Evolutionary conservation across 305 asterid genomes (phyloP).

Genomic region (Fraxinus ornus): DNA sequence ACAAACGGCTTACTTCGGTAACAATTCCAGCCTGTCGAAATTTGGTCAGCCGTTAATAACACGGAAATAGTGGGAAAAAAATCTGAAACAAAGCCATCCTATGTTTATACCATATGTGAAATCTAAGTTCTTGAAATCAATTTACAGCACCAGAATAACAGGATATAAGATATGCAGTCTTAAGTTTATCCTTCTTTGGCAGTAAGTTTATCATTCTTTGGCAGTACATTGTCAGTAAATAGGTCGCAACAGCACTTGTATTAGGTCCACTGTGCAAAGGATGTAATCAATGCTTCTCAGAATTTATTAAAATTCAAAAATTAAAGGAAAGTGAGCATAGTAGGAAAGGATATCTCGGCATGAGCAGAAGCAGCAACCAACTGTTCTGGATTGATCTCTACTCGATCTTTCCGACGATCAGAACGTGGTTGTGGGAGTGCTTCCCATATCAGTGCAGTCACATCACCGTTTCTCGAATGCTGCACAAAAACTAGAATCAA

Average conservation of each 20-base stretch:
- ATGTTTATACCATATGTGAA: neutral
- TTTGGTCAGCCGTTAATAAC: neutral
- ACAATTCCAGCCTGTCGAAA: neutral
- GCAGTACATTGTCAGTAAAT: neutral
- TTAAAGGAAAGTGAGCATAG: slow-evolving; percentile 16
- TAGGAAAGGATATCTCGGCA: slow-evolving; percentile 92
- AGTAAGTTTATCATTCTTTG: neutral
- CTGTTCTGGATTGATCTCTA: slow-evolving; percentile 98
- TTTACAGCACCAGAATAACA: neutral
- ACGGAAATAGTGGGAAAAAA: neutral
- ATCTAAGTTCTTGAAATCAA: neutral
- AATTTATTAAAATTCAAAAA: neutral
- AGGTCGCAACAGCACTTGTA: neutral
- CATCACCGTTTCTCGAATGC: slow-evolving; percentile 68
- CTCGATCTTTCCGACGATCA: slow-evolving; percentile 94
- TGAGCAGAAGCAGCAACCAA: slow-evolving; percentile 94
- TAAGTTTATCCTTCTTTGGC: neutral
- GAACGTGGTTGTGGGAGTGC: slow-evolving; percentile 99
- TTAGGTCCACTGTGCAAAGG: neutral
- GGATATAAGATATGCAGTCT: neutral
- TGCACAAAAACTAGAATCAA: slow-evolving; percentile 31
- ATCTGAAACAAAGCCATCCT: neutral
- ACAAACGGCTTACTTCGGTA: neutral
- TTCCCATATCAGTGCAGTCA: slow-evolving; percentile 91
- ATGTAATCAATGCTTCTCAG: neutral